Percentiles rank a stretch among this genome's conserved stretches.
Evolutionary conservation across 805 yeast genomes (phyloP).

Genomic region (Schwanniomyces sp.): DNA sequence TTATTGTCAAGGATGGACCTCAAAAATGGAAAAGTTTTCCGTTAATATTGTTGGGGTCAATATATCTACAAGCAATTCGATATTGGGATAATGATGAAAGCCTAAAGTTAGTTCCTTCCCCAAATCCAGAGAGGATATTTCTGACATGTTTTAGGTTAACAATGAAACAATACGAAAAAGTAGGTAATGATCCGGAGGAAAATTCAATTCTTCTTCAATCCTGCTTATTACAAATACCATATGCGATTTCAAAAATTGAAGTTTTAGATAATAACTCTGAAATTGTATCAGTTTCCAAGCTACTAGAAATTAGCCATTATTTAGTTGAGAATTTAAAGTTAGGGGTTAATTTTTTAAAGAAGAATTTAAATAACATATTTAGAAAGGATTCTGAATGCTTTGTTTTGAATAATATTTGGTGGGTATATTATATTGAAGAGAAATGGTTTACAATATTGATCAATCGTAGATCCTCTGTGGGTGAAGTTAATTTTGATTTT

Average conservation of each 20-base stretch:
- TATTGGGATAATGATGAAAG: not conserved
- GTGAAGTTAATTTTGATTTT: conserved; percentile 1
- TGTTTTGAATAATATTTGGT: conserved; percentile 2
- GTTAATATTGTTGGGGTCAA: not conserved
- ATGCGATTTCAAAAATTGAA: not conserved
- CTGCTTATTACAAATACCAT: conserved; percentile 2
- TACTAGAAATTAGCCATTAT: not conserved
- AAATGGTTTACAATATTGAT: conserved; percentile 2
- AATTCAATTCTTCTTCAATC: not conserved
- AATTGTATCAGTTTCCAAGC: not conserved
- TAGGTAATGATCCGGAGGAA: not conserved
- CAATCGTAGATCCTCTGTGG: not conserved
- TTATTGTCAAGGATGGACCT: not conserved
- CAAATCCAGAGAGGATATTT: not conserved
- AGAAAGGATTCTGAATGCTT: conserved; percentile 2
- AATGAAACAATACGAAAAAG: not conserved
- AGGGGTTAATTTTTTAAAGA: not conserved
- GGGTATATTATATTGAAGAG: conserved; percentile 3
- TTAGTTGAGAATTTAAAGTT: conserved; percentile 1
- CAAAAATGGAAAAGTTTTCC: not conserved
- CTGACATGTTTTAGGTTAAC: not conserved
- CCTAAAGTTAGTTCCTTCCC: not conserved
- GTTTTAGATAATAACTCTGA: not conserved
- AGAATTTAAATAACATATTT: not conserved
- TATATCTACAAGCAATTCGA: not conserved